Base-by-base conservation (phyloP, 345 rosid genomes). In the Anastatica hierochuntica region DNA sequence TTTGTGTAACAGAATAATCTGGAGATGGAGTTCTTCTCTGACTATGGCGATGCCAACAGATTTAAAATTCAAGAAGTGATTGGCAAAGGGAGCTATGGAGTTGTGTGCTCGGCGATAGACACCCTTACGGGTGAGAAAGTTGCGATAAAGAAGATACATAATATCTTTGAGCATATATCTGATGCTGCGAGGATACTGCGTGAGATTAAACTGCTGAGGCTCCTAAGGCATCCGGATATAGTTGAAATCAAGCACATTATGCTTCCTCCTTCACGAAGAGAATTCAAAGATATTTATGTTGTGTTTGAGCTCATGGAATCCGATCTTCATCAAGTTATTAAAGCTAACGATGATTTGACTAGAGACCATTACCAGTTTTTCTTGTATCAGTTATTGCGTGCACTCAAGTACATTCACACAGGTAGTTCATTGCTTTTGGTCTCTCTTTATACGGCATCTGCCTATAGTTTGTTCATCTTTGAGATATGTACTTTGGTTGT, bases 251-350 rank as follows among this genome's bases (percentile, higher is more conserved):
- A 86, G 54, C 97, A 90, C 72, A 86, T 90, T 56, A 83, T 90
- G 97, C 77, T 86, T 18, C 96, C 96, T 16, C 97, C 97, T 44
- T 90, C 97, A 1, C 53, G 88, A 39, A 79, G 94, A 77, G 95
- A 90, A 37, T 90, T 90, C 23, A 90, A 84, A 74, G 95, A 90
- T 72, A 90, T 90, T 36, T 90, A 78, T 77, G 97, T 90, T 53
- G 97, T 89, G 61, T 89, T 90, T 52, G 97, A 90, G 80, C 84
- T 86, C 55, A 90, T 90, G 97, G 95, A 90, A 61, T 86, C 96
- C 0, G 94, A 90, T 71, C 94, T 90, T 54, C 95, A 90, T 72
- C 95, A 86, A 71, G 97, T 90, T 58, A 90, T 90, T 49, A 90
- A 86, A 71, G 97, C 95, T 27, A 90, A 90, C 65, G 97, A 90